phyloP scores from a whole-genome alignment of 306 rosid genomes.

The Castanea sativa region DNA sequence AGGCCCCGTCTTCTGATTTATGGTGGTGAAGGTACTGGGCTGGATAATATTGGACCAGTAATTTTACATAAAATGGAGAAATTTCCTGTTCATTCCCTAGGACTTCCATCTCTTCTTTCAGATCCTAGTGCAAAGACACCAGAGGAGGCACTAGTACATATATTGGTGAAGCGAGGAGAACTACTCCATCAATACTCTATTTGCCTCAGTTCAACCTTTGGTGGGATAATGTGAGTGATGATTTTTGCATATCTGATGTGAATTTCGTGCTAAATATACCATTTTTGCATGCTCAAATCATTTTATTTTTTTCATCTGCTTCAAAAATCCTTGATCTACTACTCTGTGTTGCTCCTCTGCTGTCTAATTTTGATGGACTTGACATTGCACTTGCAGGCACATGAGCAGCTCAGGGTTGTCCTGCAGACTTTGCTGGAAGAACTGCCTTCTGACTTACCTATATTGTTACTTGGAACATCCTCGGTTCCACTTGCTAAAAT shows the following conservation, averaged over 20 bases:
- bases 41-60: conserved; percentile 99
- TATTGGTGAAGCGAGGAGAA: conserved; percentile 82
- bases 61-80: conserved; percentile 95
- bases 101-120: conserved; percentile 90
- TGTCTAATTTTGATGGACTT: conserved; percentile 29
- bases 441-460: conserved; percentile 79
- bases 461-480: conserved; percentile 81
- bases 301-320: conserved; percentile 8
- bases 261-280: conserved; percentile 5
- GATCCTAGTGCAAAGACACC: conserved; percentile 99
- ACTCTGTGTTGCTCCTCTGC: conserved; percentile 7
- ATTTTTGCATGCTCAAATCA: conserved; percentile 16
- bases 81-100: conserved; percentile 91
- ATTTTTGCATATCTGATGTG: conserved; percentile 10
- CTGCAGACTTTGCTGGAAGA: conserved; percentile 83
- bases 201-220: conserved; percentile 87
- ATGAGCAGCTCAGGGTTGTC: conserved; percentile 92
- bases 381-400: conserved; percentile 76
- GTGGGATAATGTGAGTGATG: conserved; percentile 93
- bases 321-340: background rate
- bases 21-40: conserved; percentile 91
- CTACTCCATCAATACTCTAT: conserved; percentile 91
- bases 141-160: conserved; percentile 95
- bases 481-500: conserved; percentile 60
- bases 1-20: conserved; percentile 91